A percentile compares a stretch with the other conserved stretches of the same genome.
Conservation (phyloP, 108 stramenopile genomes). For the Nitzschia putrida region DNA sequence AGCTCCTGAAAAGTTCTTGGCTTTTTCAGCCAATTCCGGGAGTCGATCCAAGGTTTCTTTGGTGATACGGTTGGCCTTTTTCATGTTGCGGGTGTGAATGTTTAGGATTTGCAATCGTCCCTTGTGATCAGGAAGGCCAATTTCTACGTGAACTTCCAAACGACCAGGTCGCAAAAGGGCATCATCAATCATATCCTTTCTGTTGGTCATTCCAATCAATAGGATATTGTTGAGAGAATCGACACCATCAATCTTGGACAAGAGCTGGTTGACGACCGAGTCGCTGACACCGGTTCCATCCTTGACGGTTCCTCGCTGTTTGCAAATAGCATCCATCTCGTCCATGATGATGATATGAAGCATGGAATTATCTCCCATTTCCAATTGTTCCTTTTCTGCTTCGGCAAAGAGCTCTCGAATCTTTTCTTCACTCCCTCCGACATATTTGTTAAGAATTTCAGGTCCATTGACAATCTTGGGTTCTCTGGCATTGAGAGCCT, state of each 20-base stretch:
- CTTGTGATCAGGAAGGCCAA: slow-evolving; percentile 91
- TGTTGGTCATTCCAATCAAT: slow-evolving; percentile 99
- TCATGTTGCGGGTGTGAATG: slow-evolving; percentile 95
- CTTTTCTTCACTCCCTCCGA: slow-evolving; percentile 96
- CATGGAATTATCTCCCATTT: slow-evolving; percentile 92
- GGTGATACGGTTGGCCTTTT: slow-evolving; percentile 80
- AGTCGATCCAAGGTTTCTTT: slow-evolving; percentile 78
- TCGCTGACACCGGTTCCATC: slow-evolving; percentile 96
- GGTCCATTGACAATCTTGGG: slow-evolving; percentile 99
- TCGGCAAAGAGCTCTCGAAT: slow-evolving; percentile 96
- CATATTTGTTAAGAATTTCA: slow-evolving; percentile 96
- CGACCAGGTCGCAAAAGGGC: slow-evolving; percentile 98
- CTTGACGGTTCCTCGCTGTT: slow-evolving; percentile 87
- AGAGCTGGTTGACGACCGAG: slow-evolving; percentile 98
- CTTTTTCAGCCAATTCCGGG: slow-evolving; percentile 78
- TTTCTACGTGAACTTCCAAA: slow-evolving; percentile 98
- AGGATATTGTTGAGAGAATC: slow-evolving; percentile 98
- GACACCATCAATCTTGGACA: slow-evolving; percentile 99
- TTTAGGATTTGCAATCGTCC: slow-evolving; percentile 95
- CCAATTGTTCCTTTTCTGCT: slow-evolving; percentile 90
- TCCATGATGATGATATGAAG: slow-evolving; percentile 99
- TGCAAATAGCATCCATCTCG: slow-evolving; percentile 99
- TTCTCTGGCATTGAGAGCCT: slow-evolving; percentile 94
- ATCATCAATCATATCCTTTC: slow-evolving; percentile 99
- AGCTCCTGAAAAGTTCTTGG: slow-evolving; percentile 98